Evolutionary conservation across 768 basidiomycete species (phyloP).

Genomic region (Rhodosporidiobolus odoratus): DNA sequence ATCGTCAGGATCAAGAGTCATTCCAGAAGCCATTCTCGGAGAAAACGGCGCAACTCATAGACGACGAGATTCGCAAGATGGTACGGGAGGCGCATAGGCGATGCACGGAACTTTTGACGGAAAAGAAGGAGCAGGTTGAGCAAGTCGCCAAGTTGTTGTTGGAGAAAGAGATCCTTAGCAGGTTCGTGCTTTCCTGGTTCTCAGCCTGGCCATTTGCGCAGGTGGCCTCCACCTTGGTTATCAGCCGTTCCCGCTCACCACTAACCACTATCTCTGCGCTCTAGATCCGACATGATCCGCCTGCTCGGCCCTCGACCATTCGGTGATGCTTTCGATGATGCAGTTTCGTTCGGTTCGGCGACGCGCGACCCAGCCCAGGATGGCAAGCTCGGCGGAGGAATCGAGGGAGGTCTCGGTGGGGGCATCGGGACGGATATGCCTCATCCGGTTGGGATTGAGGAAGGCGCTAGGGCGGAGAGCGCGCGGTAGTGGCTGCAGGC

Average conservation of each 20-base stretch:
- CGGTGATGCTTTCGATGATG: slow-evolving; percentile 23
- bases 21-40: slow-evolving; percentile 99
- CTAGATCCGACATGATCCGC: slow-evolving; percentile 33
- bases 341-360: slow-evolving; percentile 19
- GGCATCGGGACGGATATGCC: slow-evolving; percentile 24
- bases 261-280: background rate
- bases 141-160: slow-evolving; percentile 84
- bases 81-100: slow-evolving; percentile 79
- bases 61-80: slow-evolving; percentile 89
- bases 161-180: slow-evolving; percentile 92
- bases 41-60: slow-evolving; percentile 90
- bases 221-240: background rate
- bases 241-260: background rate
- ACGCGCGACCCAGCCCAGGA: background rate
- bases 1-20: slow-evolving; percentile 77
- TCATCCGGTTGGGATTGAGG: slow-evolving; percentile 21
- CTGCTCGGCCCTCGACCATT: slow-evolving; percentile 44
- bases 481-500: too few relatives aligned
- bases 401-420: slow-evolving; percentile 28
- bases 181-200: slow-evolving; percentile 44
- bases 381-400: slow-evolving; percentile 1
- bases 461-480: slow-evolving; percentile 7
- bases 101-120: slow-evolving; percentile 67
- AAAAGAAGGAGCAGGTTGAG: slow-evolving; percentile 81
- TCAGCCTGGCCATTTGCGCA: background rate